These are phyloP conservation scores for Tylopilus sp. DNA, from an alignment of 768 basidiomycete species.

Conservation along the genomic window DNA sequence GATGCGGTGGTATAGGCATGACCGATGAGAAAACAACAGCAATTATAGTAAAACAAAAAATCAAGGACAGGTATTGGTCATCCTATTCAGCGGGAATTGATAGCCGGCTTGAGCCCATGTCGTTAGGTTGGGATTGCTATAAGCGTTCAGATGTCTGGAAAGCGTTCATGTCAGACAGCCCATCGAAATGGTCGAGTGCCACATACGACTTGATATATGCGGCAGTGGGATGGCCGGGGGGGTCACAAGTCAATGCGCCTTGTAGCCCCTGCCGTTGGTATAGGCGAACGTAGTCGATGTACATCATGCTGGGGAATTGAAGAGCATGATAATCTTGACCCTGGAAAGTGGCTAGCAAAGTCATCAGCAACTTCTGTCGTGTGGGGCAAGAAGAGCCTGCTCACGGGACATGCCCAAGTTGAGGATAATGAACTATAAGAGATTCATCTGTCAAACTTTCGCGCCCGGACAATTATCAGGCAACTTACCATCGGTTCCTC, in stretches of 20 bases:
- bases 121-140: constrained; percentile 79
- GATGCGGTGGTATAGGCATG: constrained; percentile 16
- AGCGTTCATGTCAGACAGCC: constrained; percentile 7
- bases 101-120: constrained; percentile 80
- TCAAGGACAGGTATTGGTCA: constrained; percentile 24
- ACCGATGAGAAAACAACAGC: constrained; percentile 6
- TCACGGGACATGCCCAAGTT: constrained; percentile 78
- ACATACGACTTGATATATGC: constrained; percentile 70
- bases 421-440: constrained; percentile 68
- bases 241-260: constrained; percentile 76
- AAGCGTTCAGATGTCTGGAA: constrained; percentile 46
- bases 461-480: constrained; percentile 1
- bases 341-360: constrained; percentile 60
- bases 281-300: constrained; percentile 86
- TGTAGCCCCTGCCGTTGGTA: constrained; percentile 76
- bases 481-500: constrained; percentile 89
- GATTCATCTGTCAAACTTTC: constrained; percentile 5
- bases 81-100: constrained; percentile 65
- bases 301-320: constrained; percentile 75
- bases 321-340: constrained; percentile 33
- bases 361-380: constrained; percentile 1
- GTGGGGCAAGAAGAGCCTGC: constrained; percentile 14
- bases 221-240: constrained; percentile 70
- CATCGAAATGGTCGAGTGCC: background rate
- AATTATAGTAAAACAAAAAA: constrained; percentile 3